Conservation (phyloP, 2,329 filamentous ascomycete genomes). For the Epichloe scottii region DNA sequence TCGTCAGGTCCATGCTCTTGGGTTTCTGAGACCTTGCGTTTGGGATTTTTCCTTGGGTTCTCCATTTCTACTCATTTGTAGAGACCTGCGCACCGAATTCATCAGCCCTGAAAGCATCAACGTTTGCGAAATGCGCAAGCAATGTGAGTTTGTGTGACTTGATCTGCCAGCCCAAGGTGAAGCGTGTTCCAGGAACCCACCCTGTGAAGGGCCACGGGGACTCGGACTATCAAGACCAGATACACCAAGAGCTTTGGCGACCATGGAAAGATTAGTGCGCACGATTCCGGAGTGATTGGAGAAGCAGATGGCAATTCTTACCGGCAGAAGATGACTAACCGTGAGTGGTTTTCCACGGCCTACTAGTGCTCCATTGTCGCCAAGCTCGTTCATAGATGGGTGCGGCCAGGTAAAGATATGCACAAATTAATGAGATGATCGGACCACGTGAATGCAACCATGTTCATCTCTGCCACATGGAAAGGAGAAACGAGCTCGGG, state of each 20-base stretch:
- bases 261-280: background rate
- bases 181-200: background rate
- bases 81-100: background rate
- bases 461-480: too few relatives aligned
- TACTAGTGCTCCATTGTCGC: background rate
- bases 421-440: background rate
- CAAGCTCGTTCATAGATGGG: background rate
- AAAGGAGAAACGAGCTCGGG: too few relatives aligned
- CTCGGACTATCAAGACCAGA: too few relatives aligned
- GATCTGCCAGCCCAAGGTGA: background rate
- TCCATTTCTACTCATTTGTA: background rate
- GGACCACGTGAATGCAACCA: background rate
- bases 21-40: slow-evolving; percentile 28
- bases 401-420: background rate
- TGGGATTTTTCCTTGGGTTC: slow-evolving; percentile 25
- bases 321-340: background rate
- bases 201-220: background rate
- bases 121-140: background rate
- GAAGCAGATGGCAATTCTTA: too few relatives aligned
- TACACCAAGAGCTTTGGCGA: background rate
- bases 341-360: background rate
- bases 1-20: slow-evolving; percentile 14
- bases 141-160: background rate
- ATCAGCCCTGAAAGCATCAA: background rate
- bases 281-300: too few relatives aligned